Conservation (phyloP, 1,139 yeast species). For the Scheffersomyces cryptocercus region DNA sequence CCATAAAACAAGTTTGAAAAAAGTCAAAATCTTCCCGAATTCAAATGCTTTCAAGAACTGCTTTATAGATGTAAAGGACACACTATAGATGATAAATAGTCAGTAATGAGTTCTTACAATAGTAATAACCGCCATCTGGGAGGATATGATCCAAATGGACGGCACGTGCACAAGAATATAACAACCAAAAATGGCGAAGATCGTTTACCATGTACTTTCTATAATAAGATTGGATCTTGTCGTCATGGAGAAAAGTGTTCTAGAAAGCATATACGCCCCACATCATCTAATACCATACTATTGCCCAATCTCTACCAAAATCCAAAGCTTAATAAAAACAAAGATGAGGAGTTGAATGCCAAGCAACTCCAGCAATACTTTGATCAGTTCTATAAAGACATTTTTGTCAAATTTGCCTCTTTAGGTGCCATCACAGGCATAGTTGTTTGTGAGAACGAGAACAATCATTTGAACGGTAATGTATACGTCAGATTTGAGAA, state of each 20-base stretch:
- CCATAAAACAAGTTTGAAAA: no score
- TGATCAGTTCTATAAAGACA: constrained; percentile 70
- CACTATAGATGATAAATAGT: no score
- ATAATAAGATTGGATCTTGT: constrained; percentile 86
- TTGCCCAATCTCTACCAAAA: constrained; percentile 71
- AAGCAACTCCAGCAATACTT: constrained; percentile 53
- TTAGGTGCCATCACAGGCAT: constrained; percentile 66
- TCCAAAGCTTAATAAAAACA: constrained; percentile 49
- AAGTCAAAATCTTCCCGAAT: no score
- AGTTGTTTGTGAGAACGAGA: constrained; percentile 80
- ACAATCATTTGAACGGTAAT: constrained; percentile 80
- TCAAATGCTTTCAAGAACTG: no score
- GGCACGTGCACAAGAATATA: not conserved
- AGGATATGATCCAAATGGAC: not conserved
- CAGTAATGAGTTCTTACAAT: no score
- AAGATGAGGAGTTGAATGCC: constrained; percentile 23
- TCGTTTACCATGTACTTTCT: constrained; percentile 51
- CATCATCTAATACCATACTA: constrained; percentile 64
- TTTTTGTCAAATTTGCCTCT: constrained; percentile 65
- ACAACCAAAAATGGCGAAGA: constrained; percentile 15
- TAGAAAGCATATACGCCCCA: constrained; percentile 71
- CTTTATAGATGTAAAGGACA: not conserved
- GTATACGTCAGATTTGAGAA: constrained; percentile 67
- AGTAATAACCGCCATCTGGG: no score
- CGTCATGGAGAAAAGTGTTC: constrained; percentile 92